Percentiles rank a stretch among this genome's conserved stretches.
Evolutionary conservation across 1,284 basidiomycete genomes (phyloP).

Genomic region (Cutaneotrichosporon daszewskae): DNA sequence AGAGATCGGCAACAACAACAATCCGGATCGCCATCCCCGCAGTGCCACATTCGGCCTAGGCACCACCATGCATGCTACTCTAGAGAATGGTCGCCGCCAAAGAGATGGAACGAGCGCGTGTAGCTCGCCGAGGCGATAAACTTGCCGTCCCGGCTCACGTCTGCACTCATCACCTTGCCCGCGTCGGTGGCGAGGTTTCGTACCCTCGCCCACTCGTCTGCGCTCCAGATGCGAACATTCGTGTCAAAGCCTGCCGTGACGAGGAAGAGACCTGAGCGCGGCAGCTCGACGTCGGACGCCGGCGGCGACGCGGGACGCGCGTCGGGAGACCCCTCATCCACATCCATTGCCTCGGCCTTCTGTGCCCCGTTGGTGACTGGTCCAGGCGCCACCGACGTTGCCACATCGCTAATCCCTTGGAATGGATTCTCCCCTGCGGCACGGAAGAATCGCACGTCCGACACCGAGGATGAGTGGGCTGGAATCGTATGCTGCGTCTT

Average conservation of each 20-base stretch:
- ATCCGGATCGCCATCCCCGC: no score
- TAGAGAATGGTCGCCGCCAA: conserved; percentile 57
- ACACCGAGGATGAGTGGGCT: conserved; percentile 88
- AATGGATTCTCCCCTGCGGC: conserved; percentile 35
- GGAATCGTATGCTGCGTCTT: conserved; percentile 93
- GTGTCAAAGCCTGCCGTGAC: conserved; percentile 94
- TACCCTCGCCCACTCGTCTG: conserved; percentile 94
- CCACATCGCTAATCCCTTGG: conserved; percentile 23
- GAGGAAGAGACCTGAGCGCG: conserved; percentile 79
- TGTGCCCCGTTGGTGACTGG: conserved; percentile 34
- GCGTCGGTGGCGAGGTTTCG: conserved; percentile 84
- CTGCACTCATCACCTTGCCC: conserved; percentile 97
- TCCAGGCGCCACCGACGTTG: no score
- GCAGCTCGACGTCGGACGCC: conserved; percentile 44
- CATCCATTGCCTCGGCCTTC: conserved; percentile 39
- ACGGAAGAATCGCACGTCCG: conserved; percentile 91
- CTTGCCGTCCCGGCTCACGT: conserved; percentile 74
- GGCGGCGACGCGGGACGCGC: conserved; percentile 8
- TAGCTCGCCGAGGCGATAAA: conserved; percentile 85
- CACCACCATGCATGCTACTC: not conserved
- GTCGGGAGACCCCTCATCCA: conserved; percentile 37
- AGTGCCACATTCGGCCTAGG: no score
- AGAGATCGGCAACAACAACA: no score
- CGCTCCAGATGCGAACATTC: conserved; percentile 91
- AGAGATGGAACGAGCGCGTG: conserved; percentile 88